These are phyloP conservation scores for Pleurotus sapidus DNA, from an alignment of 768 basidiomycete genomes.

Conservation along the genomic window DNA sequence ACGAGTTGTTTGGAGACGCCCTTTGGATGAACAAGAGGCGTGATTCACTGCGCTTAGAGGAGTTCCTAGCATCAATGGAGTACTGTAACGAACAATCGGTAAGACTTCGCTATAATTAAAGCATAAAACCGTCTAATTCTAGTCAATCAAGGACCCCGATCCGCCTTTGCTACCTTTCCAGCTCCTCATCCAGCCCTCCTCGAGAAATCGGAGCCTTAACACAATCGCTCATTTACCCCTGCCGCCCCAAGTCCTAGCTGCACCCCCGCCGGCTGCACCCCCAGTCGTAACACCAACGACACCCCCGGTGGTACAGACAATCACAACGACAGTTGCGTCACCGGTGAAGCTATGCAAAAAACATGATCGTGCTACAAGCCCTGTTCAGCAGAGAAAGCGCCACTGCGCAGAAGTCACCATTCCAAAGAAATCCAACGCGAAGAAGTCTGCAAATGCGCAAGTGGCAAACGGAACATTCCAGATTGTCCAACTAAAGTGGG, in stretches of 20 bases:
- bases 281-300: too few relatives aligned
- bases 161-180: background rate
- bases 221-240: too few relatives aligned
- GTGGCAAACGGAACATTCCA: background rate
- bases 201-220: too few relatives aligned
- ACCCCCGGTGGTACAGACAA: too few relatives aligned
- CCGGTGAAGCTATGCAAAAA: too few relatives aligned
- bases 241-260: too few relatives aligned
- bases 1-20: conserved; percentile 9
- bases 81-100: background rate
- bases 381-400: background rate
- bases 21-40: conserved; percentile 7
- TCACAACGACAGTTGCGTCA: too few relatives aligned
- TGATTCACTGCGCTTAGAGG: conserved; percentile 3
- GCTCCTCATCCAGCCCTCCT: too few relatives aligned
- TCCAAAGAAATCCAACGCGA: background rate
- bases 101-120: background rate
- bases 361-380: too few relatives aligned
- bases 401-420: too few relatives aligned
- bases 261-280: too few relatives aligned
- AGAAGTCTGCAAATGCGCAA: background rate
- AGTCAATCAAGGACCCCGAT: background rate
- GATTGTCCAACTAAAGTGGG: background rate
- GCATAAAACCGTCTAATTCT: background rate
- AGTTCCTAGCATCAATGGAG: conserved; percentile 9